These are phyloP conservation scores for Takashimella koratensis DNA, from an alignment of 1,284 basidiomycete species.

Conservation along the genomic window DNA sequence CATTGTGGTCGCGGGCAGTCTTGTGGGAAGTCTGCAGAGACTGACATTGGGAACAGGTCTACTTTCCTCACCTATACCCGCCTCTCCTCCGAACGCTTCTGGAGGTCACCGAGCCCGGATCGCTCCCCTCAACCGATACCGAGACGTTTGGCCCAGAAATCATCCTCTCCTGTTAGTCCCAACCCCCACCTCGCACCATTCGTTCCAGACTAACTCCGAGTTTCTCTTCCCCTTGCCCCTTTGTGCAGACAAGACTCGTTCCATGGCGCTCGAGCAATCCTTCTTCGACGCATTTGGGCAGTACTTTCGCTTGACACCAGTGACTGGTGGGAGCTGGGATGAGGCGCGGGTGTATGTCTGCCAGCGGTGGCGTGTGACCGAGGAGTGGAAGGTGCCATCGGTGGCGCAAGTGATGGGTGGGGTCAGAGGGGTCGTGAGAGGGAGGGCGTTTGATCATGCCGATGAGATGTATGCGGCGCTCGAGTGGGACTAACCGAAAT, in stretches of 20 bases:
- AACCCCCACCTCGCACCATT: background rate
- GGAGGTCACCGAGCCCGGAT: conserved; percentile 29
- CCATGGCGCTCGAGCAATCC: conserved; percentile 41
- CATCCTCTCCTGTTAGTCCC: conserved; percentile 41
- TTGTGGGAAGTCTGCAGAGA: too few species aligned
- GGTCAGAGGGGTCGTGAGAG: conserved; percentile 29
- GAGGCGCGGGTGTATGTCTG: conserved; percentile 42
- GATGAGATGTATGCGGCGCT: conserved; percentile 38
- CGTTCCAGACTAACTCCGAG: background rate
- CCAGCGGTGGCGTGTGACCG: conserved; percentile 34
- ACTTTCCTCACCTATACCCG: conserved; percentile 46
- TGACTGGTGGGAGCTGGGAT: conserved; percentile 24
- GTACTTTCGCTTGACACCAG: conserved; percentile 38
- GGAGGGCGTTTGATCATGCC: conserved; percentile 33
- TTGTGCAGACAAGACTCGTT: conserved; percentile 38
- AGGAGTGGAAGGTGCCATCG: conserved; percentile 35
- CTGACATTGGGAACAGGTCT: conserved; percentile 28
- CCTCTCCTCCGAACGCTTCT: conserved; percentile 39
- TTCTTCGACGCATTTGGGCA: conserved; percentile 42
- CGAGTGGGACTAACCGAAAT: conserved; percentile 27
- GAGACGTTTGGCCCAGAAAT: conserved; percentile 40
- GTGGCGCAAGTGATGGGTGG: conserved; percentile 37
- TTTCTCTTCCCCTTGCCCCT: background rate
- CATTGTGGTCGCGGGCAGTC: too few species aligned
- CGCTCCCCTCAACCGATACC: background rate